phyloP scores from a whole-genome alignment of 2,329 filamentous ascomycete genomes.

The Aspergillus hiratsukae region DNA sequence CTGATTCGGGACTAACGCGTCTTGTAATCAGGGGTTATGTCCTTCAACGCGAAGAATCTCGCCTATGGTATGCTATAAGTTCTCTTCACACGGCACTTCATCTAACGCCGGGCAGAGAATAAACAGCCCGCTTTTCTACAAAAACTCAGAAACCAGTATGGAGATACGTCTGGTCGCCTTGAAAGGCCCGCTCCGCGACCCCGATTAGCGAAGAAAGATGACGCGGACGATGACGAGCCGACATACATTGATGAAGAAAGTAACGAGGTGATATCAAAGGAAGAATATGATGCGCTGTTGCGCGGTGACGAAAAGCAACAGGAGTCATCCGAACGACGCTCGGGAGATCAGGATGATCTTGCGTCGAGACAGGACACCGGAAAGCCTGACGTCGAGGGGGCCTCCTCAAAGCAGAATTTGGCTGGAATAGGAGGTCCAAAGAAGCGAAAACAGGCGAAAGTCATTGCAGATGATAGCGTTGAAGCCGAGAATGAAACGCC shows the following conservation, averaged over 20 bases:
- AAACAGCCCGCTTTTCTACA: conserved; percentile 40
- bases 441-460: conserved; percentile 41
- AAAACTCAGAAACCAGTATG: conserved; percentile 37
- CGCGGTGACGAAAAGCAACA: conserved; percentile 19
- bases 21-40: conserved; percentile 24
- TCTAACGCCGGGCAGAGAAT: conserved; percentile 31
- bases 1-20: conserved; percentile 4
- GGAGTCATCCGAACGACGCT: not conserved
- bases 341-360: conserved; percentile 7
- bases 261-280: conserved; percentile 42
- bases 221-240: conserved; percentile 40
- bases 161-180: conserved; percentile 31
- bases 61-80: conserved; percentile 34
- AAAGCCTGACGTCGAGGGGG: conserved; percentile 2
- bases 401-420: conserved; percentile 30
- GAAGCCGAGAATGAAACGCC: conserved; percentile 16
- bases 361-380: conserved; percentile 12
- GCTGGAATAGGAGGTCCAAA: conserved; percentile 39
- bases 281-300: conserved; percentile 39
- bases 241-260: conserved; percentile 43
- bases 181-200: conserved; percentile 35
- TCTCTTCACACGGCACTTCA: conserved; percentile 3
- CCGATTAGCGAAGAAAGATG: conserved; percentile 31
- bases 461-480: conserved; percentile 33
- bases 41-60: conserved; percentile 41